These are phyloP conservation scores for Recurvomyces mirabilis DNA, from an alignment of 495 filamentous ascomycete species.

Conservation along the genomic window DNA sequence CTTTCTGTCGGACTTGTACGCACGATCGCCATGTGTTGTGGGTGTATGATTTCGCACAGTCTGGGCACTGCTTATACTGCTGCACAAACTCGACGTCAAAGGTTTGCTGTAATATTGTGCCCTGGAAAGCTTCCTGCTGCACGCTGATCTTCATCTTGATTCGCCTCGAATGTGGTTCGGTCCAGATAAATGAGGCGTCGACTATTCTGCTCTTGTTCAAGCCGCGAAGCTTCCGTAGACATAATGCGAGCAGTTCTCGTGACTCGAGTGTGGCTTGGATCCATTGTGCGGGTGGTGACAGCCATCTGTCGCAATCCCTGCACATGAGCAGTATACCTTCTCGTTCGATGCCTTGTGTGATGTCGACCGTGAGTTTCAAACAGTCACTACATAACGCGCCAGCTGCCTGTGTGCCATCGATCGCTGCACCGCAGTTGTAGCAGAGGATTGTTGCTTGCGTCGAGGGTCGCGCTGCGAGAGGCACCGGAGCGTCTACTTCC, in stretches of 20 bases:
- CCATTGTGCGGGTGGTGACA: constrained; percentile 79
- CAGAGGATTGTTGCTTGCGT: constrained; percentile 62
- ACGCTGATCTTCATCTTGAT: constrained; percentile 89
- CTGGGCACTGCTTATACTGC: constrained; percentile 76
- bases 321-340: constrained; percentile 77
- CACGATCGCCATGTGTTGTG: constrained; percentile 79
- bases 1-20: constrained; percentile 92
- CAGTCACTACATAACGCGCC: constrained; percentile 91
- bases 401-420: constrained; percentile 76
- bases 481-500: constrained; percentile 17
- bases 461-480: constrained; percentile 6
- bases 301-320: constrained; percentile 86
- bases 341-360: constrained; percentile 80
- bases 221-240: constrained; percentile 69
- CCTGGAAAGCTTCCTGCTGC: constrained; percentile 64
- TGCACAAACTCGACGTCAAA: constrained; percentile 92
- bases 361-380: constrained; percentile 83
- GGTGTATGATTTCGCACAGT: constrained; percentile 89
- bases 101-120: constrained; percentile 76
- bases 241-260: constrained; percentile 79
- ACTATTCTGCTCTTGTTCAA: constrained; percentile 80
- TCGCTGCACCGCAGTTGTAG: constrained; percentile 88
- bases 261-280: constrained; percentile 71
- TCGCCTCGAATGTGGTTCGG: constrained; percentile 84
- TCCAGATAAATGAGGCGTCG: constrained; percentile 96